phyloP scores from a whole-genome alignment of 441 rosid species.

The Brassica balearica region DNA sequence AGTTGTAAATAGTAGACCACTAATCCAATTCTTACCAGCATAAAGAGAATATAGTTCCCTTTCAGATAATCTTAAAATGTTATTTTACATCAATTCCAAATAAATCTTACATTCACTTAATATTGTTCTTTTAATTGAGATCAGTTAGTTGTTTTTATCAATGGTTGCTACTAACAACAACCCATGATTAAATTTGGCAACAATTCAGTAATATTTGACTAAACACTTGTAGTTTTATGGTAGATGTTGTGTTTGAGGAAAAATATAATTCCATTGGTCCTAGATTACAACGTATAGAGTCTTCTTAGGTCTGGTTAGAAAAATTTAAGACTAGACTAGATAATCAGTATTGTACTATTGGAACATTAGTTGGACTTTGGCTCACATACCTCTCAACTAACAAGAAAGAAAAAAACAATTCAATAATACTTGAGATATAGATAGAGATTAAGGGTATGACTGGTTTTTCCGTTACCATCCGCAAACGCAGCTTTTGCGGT shows the following conservation, averaged over 20 bases:
- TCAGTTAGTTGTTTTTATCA: background rate
- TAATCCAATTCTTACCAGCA: slow-evolving; percentile 17
- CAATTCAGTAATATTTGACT: background rate
- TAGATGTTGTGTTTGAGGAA: background rate
- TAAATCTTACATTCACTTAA: background rate
- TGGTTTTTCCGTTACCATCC: too few species aligned
- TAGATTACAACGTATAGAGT: background rate
- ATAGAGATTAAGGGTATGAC: background rate
- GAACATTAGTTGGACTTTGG: background rate
- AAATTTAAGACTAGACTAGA: background rate
- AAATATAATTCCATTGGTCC: background rate
- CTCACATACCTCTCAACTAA: background rate
- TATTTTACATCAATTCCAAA: background rate
- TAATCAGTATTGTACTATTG: background rate
- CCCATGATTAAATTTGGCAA: background rate
- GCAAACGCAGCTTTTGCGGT: too few species aligned
- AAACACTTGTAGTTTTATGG: background rate
- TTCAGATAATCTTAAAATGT: background rate
- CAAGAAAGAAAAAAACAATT: background rate
- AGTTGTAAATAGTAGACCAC: background rate
- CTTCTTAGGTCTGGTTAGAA: background rate
- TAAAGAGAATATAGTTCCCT: background rate
- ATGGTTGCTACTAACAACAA: background rate
- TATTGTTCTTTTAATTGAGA: background rate
- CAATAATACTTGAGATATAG: slow-evolving; percentile 11